phyloP scores from a whole-genome alignment of 495 filamentous ascomycete species.

The Hypoxylon intermedium region DNA sequence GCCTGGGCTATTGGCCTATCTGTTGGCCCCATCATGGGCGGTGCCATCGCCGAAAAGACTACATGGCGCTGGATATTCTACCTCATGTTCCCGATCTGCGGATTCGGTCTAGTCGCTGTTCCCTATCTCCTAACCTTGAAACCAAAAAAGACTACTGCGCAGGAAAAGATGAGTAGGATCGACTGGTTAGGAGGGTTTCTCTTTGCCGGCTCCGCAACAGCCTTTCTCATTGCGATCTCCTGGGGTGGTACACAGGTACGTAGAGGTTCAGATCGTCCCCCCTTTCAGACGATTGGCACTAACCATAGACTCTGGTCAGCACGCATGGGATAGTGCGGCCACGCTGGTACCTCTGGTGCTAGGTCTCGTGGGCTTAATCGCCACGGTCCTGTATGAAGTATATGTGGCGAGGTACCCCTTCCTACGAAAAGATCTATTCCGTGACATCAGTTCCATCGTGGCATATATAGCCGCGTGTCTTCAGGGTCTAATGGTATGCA shows the following conservation, averaged over 20 bases:
- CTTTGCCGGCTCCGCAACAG: conserved; percentile 56
- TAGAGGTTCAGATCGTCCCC: neutral
- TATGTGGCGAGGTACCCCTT: conserved; percentile 58
- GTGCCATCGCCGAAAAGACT: conserved; percentile 67
- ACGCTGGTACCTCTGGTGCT: conserved; percentile 57
- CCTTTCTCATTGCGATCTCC: conserved; percentile 61
- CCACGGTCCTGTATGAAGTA: conserved; percentile 49
- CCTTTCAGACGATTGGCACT: neutral
- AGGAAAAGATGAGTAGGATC: conserved; percentile 44
- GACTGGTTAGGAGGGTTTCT: conserved; percentile 53
- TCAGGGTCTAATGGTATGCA: conserved; percentile 48
- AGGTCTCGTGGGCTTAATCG: conserved; percentile 43
- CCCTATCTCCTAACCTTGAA: conserved; percentile 46
- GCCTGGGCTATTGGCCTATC: conserved; percentile 76
- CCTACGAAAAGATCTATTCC: conserved; percentile 60
- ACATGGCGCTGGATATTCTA: conserved; percentile 55
- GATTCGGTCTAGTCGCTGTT: conserved; percentile 44
- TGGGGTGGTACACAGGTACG: conserved; percentile 58
- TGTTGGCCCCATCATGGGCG: conserved; percentile 77
- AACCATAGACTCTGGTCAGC: conserved; percentile 41
- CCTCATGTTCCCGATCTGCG: conserved; percentile 51
- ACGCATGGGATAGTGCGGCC: conserved; percentile 53
- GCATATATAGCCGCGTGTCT: conserved; percentile 45
- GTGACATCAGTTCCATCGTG: conserved; percentile 44
- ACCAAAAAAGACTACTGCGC: conserved; percentile 39